A percentile compares a stretch with the other conserved stretches of the same genome.
Conservation (phyloP, 2,329 filamentous ascomycete species). For the Parastagonospora nodorum region DNA sequence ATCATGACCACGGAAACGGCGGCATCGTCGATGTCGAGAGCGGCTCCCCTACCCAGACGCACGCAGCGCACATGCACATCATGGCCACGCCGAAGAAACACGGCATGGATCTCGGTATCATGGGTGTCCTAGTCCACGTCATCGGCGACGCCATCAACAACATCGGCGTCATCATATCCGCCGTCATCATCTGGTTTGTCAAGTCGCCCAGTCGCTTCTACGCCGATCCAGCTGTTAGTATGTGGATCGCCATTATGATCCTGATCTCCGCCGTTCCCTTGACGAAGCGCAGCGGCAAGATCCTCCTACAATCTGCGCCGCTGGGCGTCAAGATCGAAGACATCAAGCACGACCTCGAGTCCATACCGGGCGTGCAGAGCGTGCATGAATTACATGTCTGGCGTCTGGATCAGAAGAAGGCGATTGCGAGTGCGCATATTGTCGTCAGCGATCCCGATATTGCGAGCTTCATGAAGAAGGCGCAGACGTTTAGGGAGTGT, state of each 20-base stretch:
- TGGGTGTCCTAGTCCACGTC: conserved; percentile 73
- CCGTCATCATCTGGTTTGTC: conserved; percentile 70
- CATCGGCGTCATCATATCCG: conserved; percentile 73
- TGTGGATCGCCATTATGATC: conserved; percentile 76
- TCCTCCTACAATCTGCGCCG: conserved; percentile 71
- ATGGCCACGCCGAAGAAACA: conserved; percentile 25
- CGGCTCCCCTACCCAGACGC: conserved; percentile 12
- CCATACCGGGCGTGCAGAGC: conserved; percentile 67
- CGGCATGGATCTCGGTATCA: conserved; percentile 66
- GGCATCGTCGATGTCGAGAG: conserved; percentile 25
- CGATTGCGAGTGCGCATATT: conserved; percentile 72
- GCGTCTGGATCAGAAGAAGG: conserved; percentile 72
- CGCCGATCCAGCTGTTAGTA: conserved; percentile 70
- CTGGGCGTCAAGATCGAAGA: conserved; percentile 63
- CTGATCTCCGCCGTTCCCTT: conserved; percentile 67
- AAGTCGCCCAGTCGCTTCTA: conserved; percentile 66
- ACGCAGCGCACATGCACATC: conserved; percentile 36
- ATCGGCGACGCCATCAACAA: conserved; percentile 77
- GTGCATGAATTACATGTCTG: conserved; percentile 77
- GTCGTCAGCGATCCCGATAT: conserved; percentile 64
- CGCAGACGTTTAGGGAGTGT: conserved; percentile 68
- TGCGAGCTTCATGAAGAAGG: conserved; percentile 63
- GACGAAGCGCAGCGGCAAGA: conserved; percentile 64
- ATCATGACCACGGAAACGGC: conserved; percentile 50
- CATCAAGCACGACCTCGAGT: conserved; percentile 71